These are phyloP conservation scores for Rhizopogon salebrosus DNA, from an alignment of 768 basidiomycete genomes.

Conservation along the genomic window DNA sequence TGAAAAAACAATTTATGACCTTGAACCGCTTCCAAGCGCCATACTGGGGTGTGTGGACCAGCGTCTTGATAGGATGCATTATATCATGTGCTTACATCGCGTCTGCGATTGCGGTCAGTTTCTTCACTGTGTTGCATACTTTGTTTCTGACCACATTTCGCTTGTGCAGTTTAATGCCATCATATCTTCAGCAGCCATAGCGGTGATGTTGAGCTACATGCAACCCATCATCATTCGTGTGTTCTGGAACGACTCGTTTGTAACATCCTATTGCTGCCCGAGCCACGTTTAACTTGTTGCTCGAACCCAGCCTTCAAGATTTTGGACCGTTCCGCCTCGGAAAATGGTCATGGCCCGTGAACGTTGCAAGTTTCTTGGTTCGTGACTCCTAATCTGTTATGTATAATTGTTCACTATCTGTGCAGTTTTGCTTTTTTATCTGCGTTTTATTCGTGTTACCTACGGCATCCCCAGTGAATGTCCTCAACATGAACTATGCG, in stretches of 20 bases:
- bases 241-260: slow-evolving; percentile 49
- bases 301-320: slow-evolving; percentile 33
- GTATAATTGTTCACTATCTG: neutral
- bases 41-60: slow-evolving; percentile 49
- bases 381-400: slow-evolving; percentile 16
- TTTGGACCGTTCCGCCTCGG: slow-evolving; percentile 51
- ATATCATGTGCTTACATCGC: slow-evolving; percentile 58
- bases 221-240: slow-evolving; percentile 54
- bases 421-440: slow-evolving; percentile 46
- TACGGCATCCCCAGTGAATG: slow-evolving; percentile 45
- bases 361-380: slow-evolving; percentile 39
- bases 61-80: slow-evolving; percentile 47
- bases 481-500: slow-evolving; percentile 54
- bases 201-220: slow-evolving; percentile 52
- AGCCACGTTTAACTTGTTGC: neutral
- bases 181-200: slow-evolving; percentile 48
- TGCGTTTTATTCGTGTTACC: slow-evolving; percentile 53
- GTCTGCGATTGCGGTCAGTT: slow-evolving; percentile 45
- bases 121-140: neutral
- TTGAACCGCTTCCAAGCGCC: slow-evolving; percentile 51
- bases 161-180: slow-evolving; percentile 46
- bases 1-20: slow-evolving; percentile 41
- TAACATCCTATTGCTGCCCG: slow-evolving; percentile 6
- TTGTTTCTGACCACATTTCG: neutral
- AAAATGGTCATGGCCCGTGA: slow-evolving; percentile 49